Percentiles rank a stretch among this genome's conserved stretches.
Conservation (phyloP, 306 rosid genomes). For the Lithocarpus polystachyus region DNA sequence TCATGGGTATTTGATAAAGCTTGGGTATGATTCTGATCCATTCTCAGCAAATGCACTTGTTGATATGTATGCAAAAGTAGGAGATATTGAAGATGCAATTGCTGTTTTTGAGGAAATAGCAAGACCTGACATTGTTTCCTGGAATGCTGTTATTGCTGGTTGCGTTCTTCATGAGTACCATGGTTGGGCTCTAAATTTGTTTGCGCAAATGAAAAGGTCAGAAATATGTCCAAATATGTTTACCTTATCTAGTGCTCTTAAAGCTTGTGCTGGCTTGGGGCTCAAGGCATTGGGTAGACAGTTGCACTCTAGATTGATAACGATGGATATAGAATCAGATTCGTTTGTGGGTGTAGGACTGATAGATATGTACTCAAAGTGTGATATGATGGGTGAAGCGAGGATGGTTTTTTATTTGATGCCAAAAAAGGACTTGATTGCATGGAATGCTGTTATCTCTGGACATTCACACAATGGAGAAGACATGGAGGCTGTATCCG, state of each 20-base stretch:
- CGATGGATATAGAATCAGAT: constrained; percentile 60
- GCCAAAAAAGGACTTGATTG: constrained; percentile 59
- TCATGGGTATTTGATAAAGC: constrained; percentile 60
- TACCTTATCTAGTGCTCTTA: constrained; percentile 75
- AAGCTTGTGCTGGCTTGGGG: constrained; percentile 66
- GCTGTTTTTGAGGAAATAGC: constrained; percentile 52
- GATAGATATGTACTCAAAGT: constrained; percentile 79
- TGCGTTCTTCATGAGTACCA: constrained; percentile 67
- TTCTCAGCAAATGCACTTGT: constrained; percentile 80
- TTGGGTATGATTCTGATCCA: constrained; percentile 62
- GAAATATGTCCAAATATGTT: constrained; percentile 58
- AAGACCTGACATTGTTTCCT: constrained; percentile 71
- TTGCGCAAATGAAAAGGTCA: constrained; percentile 48
- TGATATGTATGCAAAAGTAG: constrained; percentile 80
- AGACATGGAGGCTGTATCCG: constrained; percentile 53
- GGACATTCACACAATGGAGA: constrained; percentile 63
- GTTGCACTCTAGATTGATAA: constrained; percentile 64
- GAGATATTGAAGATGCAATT: constrained; percentile 49
- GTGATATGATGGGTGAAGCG: constrained; percentile 64
- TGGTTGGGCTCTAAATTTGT: constrained; percentile 48
- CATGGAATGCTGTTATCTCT: constrained; percentile 77
- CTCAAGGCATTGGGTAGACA: constrained; percentile 67
- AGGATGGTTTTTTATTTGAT: constrained; percentile 55
- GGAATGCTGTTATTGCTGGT: constrained; percentile 91
- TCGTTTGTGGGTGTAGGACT: constrained; percentile 65